phyloP scores from a whole-genome alignment of 2,329 filamentous ascomycete genomes.

The Colletotrichum orchidophilum region DNA sequence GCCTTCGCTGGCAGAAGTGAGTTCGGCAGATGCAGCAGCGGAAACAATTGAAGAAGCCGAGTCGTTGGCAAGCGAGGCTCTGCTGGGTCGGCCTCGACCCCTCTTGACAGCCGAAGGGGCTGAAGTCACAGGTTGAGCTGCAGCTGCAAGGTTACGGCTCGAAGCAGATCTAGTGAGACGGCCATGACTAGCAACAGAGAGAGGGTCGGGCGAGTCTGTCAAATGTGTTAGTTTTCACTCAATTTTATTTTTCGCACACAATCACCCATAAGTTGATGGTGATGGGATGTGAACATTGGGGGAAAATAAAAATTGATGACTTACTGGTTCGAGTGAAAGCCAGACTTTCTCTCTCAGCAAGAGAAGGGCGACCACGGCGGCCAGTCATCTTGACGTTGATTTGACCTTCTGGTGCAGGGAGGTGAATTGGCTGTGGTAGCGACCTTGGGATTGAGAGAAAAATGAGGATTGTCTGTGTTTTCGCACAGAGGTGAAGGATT shows the following conservation, averaged over 20 bases:
- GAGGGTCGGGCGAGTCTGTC: conserved; percentile 9
- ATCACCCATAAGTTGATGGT: not conserved
- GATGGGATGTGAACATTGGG: not conserved
- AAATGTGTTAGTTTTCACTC: not conserved
- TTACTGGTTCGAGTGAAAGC: conserved; percentile 24
- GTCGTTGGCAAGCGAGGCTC: conserved; percentile 38
- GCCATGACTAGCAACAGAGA: not conserved
- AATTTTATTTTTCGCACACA: not conserved
- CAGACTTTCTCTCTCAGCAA: conserved; percentile 11
- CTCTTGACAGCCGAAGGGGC: conserved; percentile 36
- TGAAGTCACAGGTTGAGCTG: not conserved
- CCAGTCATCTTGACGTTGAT: conserved; percentile 7
- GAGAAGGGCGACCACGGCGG: conserved; percentile 18
- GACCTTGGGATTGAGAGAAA: not conserved
- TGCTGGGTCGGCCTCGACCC: conserved; percentile 42
- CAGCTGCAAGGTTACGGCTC: conserved; percentile 21
- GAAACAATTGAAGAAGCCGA: conserved; percentile 49
- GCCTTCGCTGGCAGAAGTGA: conserved; percentile 48
- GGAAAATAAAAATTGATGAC: not conserved
- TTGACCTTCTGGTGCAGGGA: not conserved
- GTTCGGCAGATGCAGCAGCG: conserved; percentile 45
- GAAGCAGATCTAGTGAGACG: conserved; percentile 33
- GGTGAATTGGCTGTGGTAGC: not conserved
- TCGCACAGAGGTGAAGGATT: conserved; percentile 12
- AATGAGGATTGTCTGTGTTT: not conserved